A percentile compares a stretch with the other conserved stretches of the same genome.
phyloP scores from a whole-genome alignment of 1,284 basidiomycete genomes.

The Puccinia polysora region DNA sequence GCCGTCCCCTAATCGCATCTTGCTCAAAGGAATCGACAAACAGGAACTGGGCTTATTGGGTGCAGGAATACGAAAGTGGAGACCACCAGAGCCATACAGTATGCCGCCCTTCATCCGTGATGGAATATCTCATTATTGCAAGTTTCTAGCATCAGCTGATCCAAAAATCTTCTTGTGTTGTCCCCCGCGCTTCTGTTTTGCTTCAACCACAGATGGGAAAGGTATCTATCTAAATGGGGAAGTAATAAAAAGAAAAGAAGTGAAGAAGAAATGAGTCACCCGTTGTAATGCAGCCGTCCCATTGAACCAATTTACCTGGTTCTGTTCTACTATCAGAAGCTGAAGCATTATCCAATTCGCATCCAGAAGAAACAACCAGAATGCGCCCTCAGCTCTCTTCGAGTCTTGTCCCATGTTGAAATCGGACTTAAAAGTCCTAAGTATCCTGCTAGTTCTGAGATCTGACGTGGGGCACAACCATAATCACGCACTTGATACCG shows the following conservation, averaged over 20 bases:
- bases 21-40: constrained; percentile 58
- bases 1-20: constrained; percentile 57
- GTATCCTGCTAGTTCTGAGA: too few species aligned
- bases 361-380: too few species aligned
- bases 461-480: too few species aligned
- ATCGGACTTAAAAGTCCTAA: too few species aligned
- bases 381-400: too few species aligned
- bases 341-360: too few species aligned
- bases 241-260: constrained; percentile 78
- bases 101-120: neutral
- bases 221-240: constrained; percentile 88
- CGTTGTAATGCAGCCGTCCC: too few species aligned
- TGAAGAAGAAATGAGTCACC: constrained; percentile 81
- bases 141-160: neutral
- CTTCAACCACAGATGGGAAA: constrained; percentile 56
- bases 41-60: constrained; percentile 76
- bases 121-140: constrained; percentile 4
- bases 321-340: too few species aligned
- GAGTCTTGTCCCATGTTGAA: too few species aligned
- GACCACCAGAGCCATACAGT: constrained; percentile 89
- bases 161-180: neutral
- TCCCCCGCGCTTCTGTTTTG: neutral
- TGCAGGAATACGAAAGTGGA: constrained; percentile 73
- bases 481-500: too few species aligned
- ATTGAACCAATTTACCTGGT: too few species aligned